Evolutionary conservation across 1,284 basidiomycete species (phyloP), one percentile per base, ranked within the genome.

Genomic region (Tylopilus sp.): DNA sequence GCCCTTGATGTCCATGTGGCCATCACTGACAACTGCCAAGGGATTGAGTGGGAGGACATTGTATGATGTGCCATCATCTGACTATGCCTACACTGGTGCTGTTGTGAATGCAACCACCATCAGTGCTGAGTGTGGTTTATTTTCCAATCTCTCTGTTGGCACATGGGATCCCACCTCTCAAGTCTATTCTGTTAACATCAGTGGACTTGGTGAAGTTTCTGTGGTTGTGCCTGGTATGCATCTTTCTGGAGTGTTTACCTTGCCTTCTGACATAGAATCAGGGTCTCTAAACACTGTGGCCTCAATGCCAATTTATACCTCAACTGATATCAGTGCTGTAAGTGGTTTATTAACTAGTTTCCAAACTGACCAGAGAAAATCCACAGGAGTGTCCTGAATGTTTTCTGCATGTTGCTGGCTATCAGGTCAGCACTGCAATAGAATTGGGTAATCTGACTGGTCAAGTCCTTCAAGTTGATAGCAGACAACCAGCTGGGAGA

Each of bases 31-130:
- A 13, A 46, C 47, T 41, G 46, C 42, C 1, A 52, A 50, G 5
- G 58, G 58, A 3, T 15, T 63, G 16, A 13, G 9, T 37, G 48
- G 49, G 0, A 58, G 16, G 4, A 42, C 33, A 5, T 4, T 62
- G 8, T 59, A 52, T 51, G 60, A 59, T 29, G 40, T 52, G 0
- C 48, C 58, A 34, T 26, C 12, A 1, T 1, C 52, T 5, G 21
- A 18, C 6, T n/a, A 21, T 21, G 6, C 15, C 5, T 55, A 58
- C 10, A 44, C 30, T 19, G 44, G 19, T 0, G 58, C 56, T 6
- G 0, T 29, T 23, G 49, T 59, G 7, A 47, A 59, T 33, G 45
- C 38, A 12, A 49, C 58, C 10, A 48, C 36, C 1, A 45, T 63
- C 3, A 44, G 1, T 38, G 38, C 48, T 11, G 6, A 54, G 3